Base-by-base conservation (phyloP, 495 filamentous ascomycete genomes). In the Rhizodiscina lignyota region DNA sequence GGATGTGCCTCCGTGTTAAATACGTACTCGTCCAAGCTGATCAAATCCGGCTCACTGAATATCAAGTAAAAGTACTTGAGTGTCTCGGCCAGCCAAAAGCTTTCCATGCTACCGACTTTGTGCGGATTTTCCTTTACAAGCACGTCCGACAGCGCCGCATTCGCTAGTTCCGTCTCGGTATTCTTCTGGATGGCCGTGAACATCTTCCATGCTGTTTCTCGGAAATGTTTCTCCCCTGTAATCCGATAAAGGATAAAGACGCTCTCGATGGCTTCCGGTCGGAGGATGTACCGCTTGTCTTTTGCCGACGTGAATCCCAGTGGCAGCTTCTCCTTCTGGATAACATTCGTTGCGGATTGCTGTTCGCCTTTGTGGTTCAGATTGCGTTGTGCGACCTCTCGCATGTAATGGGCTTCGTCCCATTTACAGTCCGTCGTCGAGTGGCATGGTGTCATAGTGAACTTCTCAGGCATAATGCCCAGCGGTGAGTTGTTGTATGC, bases 161-260 rank as follows among this genome's bases (percentile, higher is more conserved):
- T 61, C 13, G 63, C 77, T 35, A 59, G 59, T 10, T 66, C 55
- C 0, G 76, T 77, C 32, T 61, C 60, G 2, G 77, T 79, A 24
- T 61, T 59, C 34, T 65, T 66, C 13, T 65, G 60, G 20, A 86
- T 72, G 22, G 64, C 63, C 32, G 61, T 50, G 49, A 82, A 87
- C 77, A 87, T 86, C 16, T 63, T 61, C 81, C 81, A 87, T 13
- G 79, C 81, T 6, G 65, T 54, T 11, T 84, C 77, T 38, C 70
- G 62, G 18, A 75, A 61, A n/a, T 65, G 65, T 18, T 62, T 54
- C 30, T 79, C 67, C 11, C 80, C 81, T 0, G 79, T 84, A 29
- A 83, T 70, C 3, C 81, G 67, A 47, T 81, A 84, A 45, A 83
- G 65, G 24, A 83, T 59, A 49, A 85, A 87, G 3, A 86, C 54